Base-by-base conservation (phyloP, 306 rosid species). In the Vicia faba region DNA sequence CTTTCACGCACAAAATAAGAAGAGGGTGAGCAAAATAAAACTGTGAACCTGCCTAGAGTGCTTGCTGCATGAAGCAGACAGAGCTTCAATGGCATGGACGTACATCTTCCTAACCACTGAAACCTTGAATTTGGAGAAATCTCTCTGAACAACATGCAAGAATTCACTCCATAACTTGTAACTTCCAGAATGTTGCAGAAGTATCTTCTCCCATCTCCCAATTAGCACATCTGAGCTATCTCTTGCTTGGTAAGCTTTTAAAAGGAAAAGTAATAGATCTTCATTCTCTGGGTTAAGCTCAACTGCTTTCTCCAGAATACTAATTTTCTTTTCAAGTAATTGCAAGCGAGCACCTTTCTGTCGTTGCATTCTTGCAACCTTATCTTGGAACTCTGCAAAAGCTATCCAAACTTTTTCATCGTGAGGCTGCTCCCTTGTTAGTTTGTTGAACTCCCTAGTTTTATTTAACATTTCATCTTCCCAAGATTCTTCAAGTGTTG, bases 331-430 rank as follows among this genome's bases (percentile, higher is more conserved):
- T 65, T 89, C 96, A 71, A 92, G 88, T 40, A 83, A 87, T 83
- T 87, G 96, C 89, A 92, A 81, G 55, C 96, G 96, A 75, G 98
- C 98, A 75, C 93, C 96, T 77, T 89, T 92, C 69, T 89, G 98
- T 59, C 96, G 87, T 66, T 89, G 96, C 91, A 79, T 87, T 26
- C 74, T 75, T 9, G 96, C 93, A 61, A 92, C 91, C 72, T 57
- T 87, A 69, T 92, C 96, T 81, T 89, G 98, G 77, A 89, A 93
- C 72, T 86, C 91, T 2, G 98, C 93, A 64, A 93, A 93, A 62
- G 71, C 85, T 59, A 89, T 72, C 98, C 98, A 92, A 48, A 38
- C 86, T 55, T 82, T 86, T 70, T 83, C 98, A 64, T 92, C 92
- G 58, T 84, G 88, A 12, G 98, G 98, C 18, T 61, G 78, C 73